A percentile compares a stretch with the other conserved stretches of the same genome.
These are phyloP conservation scores for Theileria parva DNA, from an alignment of 169 alveolate genomes.

Conservation along the genomic window DNA sequence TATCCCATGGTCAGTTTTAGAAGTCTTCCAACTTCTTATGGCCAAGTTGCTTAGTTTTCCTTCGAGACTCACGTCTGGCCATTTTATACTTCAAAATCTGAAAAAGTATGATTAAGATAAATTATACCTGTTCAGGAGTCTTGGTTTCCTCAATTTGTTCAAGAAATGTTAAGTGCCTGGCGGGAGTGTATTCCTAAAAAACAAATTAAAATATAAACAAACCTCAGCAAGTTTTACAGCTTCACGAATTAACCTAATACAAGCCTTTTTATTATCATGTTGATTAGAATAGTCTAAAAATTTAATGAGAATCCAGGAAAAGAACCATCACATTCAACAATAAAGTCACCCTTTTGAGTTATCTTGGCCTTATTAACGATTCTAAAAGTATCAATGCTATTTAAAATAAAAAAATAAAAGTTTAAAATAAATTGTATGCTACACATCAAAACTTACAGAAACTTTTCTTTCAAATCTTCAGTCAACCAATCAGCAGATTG, in stretches of 20 bases:
- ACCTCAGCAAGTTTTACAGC: conserved; percentile 59
- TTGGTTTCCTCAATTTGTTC: conserved; percentile 58
- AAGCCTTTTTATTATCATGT: conserved; percentile 58
- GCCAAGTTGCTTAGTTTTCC: conserved; percentile 51
- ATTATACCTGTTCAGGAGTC: conserved; percentile 33
- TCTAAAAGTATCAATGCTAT: conserved; percentile 14
- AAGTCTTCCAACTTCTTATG: conserved; percentile 57
- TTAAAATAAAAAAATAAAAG: background rate
- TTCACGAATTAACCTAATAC: conserved; percentile 32
- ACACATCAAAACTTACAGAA: conserved; percentile 48
- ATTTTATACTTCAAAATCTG: conserved; percentile 51
- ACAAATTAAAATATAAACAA: background rate
- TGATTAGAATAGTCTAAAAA: conserved; percentile 46
- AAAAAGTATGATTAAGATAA: background rate
- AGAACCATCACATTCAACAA: conserved; percentile 62
- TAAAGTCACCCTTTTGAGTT: conserved; percentile 58
- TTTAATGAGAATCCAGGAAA: background rate
- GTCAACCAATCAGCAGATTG: conserved; percentile 71
- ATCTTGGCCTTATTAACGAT: conserved; percentile 35
- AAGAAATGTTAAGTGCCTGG: conserved; percentile 32
- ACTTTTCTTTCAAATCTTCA: conserved; percentile 64
- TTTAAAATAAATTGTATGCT: background rate
- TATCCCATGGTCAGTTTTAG: conserved; percentile 2
- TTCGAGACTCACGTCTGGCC: conserved; percentile 39
- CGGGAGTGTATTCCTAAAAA: conserved; percentile 36